Conservation (phyloP, 441 rosid species). For the Geranium incanum region DNA sequence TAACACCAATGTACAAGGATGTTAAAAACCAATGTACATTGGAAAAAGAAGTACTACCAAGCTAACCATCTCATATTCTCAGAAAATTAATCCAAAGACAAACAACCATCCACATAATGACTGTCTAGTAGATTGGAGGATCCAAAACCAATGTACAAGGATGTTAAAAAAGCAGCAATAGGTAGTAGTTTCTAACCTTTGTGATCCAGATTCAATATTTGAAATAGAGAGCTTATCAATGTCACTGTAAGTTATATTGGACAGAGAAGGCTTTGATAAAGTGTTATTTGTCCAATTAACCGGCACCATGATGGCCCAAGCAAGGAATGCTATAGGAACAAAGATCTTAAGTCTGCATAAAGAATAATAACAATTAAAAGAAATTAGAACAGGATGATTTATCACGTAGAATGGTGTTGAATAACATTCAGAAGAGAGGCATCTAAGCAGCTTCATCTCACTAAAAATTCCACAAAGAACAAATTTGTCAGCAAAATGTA, state of each 20-base stretch:
- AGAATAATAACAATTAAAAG: constrained; percentile 12
- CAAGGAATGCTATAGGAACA: constrained; percentile 68
- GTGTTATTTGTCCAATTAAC: constrained; percentile 56
- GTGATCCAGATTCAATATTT: constrained; percentile 52
- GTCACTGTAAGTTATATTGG: constrained; percentile 63
- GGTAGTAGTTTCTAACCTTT: constrained; percentile 36
- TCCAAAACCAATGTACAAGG: neutral
- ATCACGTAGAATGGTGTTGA: neutral
- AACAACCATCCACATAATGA: neutral
- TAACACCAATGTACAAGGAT: neutral
- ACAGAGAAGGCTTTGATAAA: constrained; percentile 20
- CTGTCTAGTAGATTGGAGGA: neutral
- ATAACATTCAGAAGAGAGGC: neutral
- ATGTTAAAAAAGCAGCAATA: neutral
- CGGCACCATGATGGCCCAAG: constrained; percentile 77
- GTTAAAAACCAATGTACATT: neutral
- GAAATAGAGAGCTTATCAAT: constrained; percentile 90
- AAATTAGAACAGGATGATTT: neutral
- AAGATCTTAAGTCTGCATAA: constrained; percentile 75
- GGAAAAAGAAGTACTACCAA: neutral
- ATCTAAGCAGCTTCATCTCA: neutral
- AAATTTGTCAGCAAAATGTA: neutral
- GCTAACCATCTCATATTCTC: neutral
- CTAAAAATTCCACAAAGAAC: neutral
- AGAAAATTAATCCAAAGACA: neutral